These are phyloP conservation scores for Alternaria conjuncta DNA, from an alignment of 2,329 filamentous ascomycete genomes.

Conservation along the genomic window DNA sequence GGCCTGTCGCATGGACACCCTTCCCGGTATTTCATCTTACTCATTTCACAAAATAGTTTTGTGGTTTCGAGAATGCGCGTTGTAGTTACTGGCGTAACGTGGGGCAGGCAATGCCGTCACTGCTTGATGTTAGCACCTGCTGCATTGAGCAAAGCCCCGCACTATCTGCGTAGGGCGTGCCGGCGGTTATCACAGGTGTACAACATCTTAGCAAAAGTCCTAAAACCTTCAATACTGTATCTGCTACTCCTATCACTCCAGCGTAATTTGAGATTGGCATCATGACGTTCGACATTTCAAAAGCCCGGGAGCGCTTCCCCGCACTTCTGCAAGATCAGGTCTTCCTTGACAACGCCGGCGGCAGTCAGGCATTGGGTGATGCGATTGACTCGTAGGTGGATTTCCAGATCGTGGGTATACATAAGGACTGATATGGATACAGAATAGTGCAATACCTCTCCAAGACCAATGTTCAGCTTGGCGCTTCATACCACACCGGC, in stretches of 20 bases:
- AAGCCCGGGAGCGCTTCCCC: conserved; percentile 69
- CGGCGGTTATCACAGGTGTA: conserved; percentile 9
- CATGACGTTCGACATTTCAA: conserved; percentile 60
- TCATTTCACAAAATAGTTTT: background rate
- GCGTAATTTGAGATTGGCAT: background rate
- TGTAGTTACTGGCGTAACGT: background rate
- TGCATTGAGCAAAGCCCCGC: conserved; percentile 14
- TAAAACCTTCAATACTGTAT: background rate
- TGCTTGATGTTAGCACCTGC: conserved; percentile 12
- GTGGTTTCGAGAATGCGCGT: background rate
- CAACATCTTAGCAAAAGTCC: background rate
- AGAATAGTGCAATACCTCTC: conserved; percentile 68
- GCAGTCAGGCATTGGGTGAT: conserved; percentile 70
- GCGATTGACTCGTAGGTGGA: conserved; percentile 68
- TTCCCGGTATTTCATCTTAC: background rate
- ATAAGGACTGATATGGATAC: background rate
- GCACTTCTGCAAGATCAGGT: conserved; percentile 71
- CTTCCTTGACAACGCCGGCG: conserved; percentile 80
- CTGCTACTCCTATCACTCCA: background rate
- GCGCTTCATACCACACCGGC: conserved; percentile 70
- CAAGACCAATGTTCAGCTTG: conserved; percentile 76
- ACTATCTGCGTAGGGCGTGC: conserved; percentile 5
- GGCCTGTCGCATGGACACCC: background rate
- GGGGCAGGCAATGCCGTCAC: conserved; percentile 9
- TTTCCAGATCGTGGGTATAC: too few species aligned